These are phyloP conservation scores for Berkeleyomyces rouxiae DNA, from an alignment of 2,329 filamentous ascomycete species.

Conservation along the genomic window DNA sequence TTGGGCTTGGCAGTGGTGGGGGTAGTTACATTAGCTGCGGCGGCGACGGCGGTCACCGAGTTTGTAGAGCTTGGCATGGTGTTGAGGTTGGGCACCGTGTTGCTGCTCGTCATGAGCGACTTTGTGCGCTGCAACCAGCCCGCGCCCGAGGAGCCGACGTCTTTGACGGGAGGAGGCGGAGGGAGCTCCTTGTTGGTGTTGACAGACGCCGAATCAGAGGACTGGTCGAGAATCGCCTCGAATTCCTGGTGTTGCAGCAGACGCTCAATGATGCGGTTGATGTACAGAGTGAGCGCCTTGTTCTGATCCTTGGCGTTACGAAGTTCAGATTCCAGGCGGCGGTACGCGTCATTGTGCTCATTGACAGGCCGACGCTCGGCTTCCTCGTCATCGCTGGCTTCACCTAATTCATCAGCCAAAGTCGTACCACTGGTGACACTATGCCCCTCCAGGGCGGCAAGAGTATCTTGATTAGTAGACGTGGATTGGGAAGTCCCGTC, in stretches of 20 bases:
- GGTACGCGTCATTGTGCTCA: slow-evolving; percentile 45
- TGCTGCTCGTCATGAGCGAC: slow-evolving; percentile 20
- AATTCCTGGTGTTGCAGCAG: slow-evolving; percentile 89
- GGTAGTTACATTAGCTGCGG: slow-evolving; percentile 14
- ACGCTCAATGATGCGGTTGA: slow-evolving; percentile 97
- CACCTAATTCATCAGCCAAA: slow-evolving; percentile 76
- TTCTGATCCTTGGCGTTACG: slow-evolving; percentile 80
- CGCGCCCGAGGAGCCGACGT: slow-evolving; percentile 23
- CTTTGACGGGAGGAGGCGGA: slow-evolving; percentile 35
- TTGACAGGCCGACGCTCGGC: slow-evolving; percentile 35
- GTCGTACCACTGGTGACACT: slow-evolving; percentile 18
- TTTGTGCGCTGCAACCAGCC: slow-evolving; percentile 45
- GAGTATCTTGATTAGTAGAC: slow-evolving; percentile 39
- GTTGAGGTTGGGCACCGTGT: slow-evolving; percentile 33
- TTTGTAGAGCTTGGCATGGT: slow-evolving; percentile 27
- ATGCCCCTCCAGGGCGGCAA: slow-evolving; percentile 46
- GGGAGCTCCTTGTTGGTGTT: slow-evolving; percentile 75
- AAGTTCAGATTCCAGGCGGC: slow-evolving; percentile 61
- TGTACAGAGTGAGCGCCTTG: slow-evolving; percentile 91
- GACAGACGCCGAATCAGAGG: slow-evolving; percentile 32
- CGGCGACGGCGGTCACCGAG: slow-evolving; percentile 14
- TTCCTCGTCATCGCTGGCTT: slow-evolving; percentile 44
- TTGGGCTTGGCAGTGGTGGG: slow-evolving; percentile 24
- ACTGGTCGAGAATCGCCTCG: slow-evolving; percentile 79
- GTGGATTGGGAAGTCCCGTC: slow-evolving; percentile 21